Evolutionary conservation across 805 yeast species (phyloP).

Genomic region (Vanderwaltozyma verrucispora): DNA sequence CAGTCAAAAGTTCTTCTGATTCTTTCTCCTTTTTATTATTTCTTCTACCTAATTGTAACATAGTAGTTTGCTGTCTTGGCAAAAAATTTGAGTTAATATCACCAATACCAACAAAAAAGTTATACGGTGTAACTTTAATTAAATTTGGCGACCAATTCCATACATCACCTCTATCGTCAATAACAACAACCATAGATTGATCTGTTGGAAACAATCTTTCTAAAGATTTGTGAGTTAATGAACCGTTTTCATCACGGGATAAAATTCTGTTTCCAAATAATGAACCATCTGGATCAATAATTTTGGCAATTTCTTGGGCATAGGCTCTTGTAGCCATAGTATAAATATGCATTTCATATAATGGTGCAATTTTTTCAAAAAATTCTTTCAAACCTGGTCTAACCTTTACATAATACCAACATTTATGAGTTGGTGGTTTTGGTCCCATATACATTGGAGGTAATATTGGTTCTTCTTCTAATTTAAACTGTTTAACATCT

Average conservation of each 20-base stretch:
- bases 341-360: slow-evolving; percentile 86
- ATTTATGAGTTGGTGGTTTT: slow-evolving; percentile 44
- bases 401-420: slow-evolving; percentile 88
- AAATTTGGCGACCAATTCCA: slow-evolving; percentile 96
- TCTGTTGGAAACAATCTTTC: slow-evolving; percentile 89
- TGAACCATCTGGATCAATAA: slow-evolving; percentile 81
- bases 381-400: slow-evolving; percentile 81
- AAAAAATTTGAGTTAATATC: slow-evolving; percentile 89
- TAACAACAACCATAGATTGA: slow-evolving; percentile 90
- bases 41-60: slow-evolving; percentile 29
- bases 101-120: slow-evolving; percentile 93
- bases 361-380: slow-evolving; percentile 47
- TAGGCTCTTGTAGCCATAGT: slow-evolving; percentile 97
- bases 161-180: slow-evolving; percentile 97
- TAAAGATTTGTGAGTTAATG: slow-evolving; percentile 77
- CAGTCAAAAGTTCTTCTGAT: slow-evolving; percentile 26
- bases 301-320: slow-evolving; percentile 79
- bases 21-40: slow-evolving; percentile 17
- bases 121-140: slow-evolving; percentile 89
- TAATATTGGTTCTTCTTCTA: slow-evolving; percentile 61
- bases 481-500: slow-evolving; percentile 66
- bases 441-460: slow-evolving; percentile 56
- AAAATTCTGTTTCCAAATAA: slow-evolving; percentile 87
- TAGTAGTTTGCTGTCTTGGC: slow-evolving; percentile 71
- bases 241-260: slow-evolving; percentile 91